Base-by-base conservation (phyloP, 176 grass and related monocot species). In the Oryza officinalis region DNA sequence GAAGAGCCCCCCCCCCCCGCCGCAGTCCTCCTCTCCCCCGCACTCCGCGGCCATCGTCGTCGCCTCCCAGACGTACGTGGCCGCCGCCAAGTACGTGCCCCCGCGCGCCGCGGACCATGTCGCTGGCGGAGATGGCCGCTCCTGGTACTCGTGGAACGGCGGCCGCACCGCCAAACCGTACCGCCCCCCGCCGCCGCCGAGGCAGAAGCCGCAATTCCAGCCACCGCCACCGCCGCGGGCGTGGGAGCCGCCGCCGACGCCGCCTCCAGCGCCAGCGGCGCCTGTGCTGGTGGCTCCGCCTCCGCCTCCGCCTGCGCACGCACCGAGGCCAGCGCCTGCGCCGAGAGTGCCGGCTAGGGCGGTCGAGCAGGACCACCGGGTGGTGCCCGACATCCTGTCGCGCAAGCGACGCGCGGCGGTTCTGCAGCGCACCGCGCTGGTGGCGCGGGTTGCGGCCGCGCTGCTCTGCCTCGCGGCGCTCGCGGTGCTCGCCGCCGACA, bases 381-480 rank as follows among this genome's bases (percentile, higher is more conserved):
- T 35, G 15, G 85, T 95, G 18, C 30, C 72, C 17, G n/a, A 65
- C 32, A 92, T 90, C 79, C 41, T 94, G 52, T 76, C 13, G 65
- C 89, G 91, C 18, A 88, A 91, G 27, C 89, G 82, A 41, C 81
- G 81, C 31, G 63, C 61, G 50, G 83, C 41, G 8, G 60, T 57
- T 43, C 35, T 94, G 72, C 83, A 85, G 79, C 64, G 83, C 65
- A 50, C 80, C 3, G 91, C 89, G 50, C 69, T 95, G 33, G 76
- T 71, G 23, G 83, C 83, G 23, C 83, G 96, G 20, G 64, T 75
- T 50, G 87, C 86, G 27, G 87, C 91, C 30, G 86, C 89, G 20
- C 80, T 50, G 43, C 91, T 98, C 63, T 94, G 93, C 81, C 93
- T 98, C 7, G 83, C 87, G 13, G 87, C 96, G 13, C 92, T 98